Base-by-base conservation (phyloP, 2,329 filamentous ascomycete species). In the Kalaharituber pfeilii region DNA sequence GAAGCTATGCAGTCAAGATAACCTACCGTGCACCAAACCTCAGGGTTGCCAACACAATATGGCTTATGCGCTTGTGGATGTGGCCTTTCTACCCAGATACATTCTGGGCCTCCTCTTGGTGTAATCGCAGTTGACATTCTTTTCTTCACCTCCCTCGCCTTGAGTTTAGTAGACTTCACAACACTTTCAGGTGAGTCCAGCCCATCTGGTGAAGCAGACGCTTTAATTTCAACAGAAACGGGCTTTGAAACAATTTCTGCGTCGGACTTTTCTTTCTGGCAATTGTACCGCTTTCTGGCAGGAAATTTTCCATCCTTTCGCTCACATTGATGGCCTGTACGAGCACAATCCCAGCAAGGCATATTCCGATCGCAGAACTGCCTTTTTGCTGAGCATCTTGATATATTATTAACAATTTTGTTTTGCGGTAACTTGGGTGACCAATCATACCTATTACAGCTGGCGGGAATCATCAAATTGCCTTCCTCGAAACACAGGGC, bases 1-100 rank as follows among this genome's bases (percentile, higher is more conserved):
- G 24, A 11, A 6, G 5, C 44, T 42, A 49, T 11, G 9, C 49
- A 13, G 11, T 29, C 20, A n/a, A 24, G 5, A 15, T 20, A 26
- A 42, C 57, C 50, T 53, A 64, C 62, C 50, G 63, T 61, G 49
- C 60, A 62, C 62, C 62, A 64, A 3, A 64, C 55, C 8, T 57
- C 56, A n/a, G 62, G 62, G n/a, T 47, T 52, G 47, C 62, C 53
- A 20, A 61, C 59, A 42, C 58, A 53, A 8, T 51, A 49, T 5
- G 61, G 61, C 42, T 63, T 63, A 15, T 50, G 52, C 42, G 51
- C 53, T 39, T 59, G 58, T 3, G 55, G 54, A 47, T 60, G 52
- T 22, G 33, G 30, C 20, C 50, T n/a, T 15, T 51, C 49, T 6
- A 29, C 25, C 49, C 29, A 29, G 26, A 33, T n/a, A 33, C 49